Evolutionary conservation across 345 rosid genomes (phyloP).

Genomic region (Camelina laxa): DNA sequence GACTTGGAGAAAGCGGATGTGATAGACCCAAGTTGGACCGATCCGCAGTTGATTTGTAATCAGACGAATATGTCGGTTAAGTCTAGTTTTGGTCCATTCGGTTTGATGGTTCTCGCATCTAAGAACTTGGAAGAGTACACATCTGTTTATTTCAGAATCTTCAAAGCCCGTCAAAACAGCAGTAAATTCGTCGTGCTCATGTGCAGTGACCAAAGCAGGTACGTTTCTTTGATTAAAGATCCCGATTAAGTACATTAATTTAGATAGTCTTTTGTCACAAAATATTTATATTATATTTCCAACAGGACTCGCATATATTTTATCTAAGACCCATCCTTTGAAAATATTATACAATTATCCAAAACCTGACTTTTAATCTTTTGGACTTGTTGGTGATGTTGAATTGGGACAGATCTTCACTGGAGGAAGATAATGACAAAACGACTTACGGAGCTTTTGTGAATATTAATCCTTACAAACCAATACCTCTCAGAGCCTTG

Average conservation of each 20-base stretch:
- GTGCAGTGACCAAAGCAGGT: constrained; percentile 92
- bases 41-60: constrained; percentile 64
- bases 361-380: constrained; percentile 26
- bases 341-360: not conserved
- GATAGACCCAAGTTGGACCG: constrained; percentile 56
- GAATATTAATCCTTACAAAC: constrained; percentile 53
- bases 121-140: constrained; percentile 63
- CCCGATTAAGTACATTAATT: not conserved
- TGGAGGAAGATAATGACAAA: constrained; percentile 51
- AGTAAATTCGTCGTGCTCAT: constrained; percentile 66
- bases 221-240: constrained; percentile 22
- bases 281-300: not conserved
- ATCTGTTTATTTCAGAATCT: constrained; percentile 69
- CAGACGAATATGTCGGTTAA: constrained; percentile 52
- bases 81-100: constrained; percentile 74
- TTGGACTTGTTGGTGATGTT: constrained; percentile 21
- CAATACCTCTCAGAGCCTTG: constrained; percentile 52
- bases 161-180: constrained; percentile 44
- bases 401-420: constrained; percentile 52
- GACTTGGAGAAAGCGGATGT: constrained; percentile 56
- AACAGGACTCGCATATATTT: not conserved
- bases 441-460: constrained; percentile 68
- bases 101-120: constrained; percentile 69
- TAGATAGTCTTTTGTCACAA: not conserved
- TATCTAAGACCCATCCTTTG: not conserved